Conservation (phyloP, 179 eudicot species). For the Corrigiola litoralis region DNA sequence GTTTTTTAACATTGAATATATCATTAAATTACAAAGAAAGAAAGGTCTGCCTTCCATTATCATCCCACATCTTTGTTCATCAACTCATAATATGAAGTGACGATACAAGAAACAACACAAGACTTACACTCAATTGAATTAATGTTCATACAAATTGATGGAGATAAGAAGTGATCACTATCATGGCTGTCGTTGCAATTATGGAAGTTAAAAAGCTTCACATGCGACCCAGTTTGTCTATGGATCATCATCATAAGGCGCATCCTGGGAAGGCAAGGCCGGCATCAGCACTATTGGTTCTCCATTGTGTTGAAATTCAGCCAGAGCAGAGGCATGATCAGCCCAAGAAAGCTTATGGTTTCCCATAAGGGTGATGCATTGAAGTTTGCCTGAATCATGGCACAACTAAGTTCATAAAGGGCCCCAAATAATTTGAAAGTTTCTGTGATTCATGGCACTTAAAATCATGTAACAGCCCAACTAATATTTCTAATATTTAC, state of each 20-base stretch:
- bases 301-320: constrained; percentile 53
- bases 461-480: neutral
- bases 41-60: no score
- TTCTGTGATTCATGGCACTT: neutral
- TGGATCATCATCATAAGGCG: constrained; percentile 76
- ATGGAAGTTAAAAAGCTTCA: no score
- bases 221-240: constrained; percentile 24
- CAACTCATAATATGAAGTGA: no score
- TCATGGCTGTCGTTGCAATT: no score
- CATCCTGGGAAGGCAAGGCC: constrained; percentile 27
- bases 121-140: no score
- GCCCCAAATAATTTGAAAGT: neutral
- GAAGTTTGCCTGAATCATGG: constrained; percentile 44
- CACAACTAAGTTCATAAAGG: neutral
- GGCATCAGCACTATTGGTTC: constrained; percentile 39
- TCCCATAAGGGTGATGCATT: constrained; percentile 67
- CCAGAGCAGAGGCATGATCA: constrained; percentile 32
- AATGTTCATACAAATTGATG: neutral
- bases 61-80: no score
- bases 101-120: no score
- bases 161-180: no score
- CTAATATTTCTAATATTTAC: no score
- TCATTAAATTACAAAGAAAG: no score
- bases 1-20: no score
- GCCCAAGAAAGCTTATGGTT: constrained; percentile 38